phyloP scores from a whole-genome alignment of 177 flowering plant genomes.

The Vitis hybrid region DNA sequence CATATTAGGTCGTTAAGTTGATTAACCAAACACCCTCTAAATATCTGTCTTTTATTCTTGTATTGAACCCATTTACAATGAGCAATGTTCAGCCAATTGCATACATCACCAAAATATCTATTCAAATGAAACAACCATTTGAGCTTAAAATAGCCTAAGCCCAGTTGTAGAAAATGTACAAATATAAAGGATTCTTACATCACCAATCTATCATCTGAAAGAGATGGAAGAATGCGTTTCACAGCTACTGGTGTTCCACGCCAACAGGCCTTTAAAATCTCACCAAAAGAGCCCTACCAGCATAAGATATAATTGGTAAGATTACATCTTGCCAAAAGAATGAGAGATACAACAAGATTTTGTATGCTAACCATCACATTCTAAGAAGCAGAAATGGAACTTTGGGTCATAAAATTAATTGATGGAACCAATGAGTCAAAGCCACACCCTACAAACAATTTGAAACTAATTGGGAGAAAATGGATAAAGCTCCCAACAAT shows the following conservation, averaged over 20 bases:
- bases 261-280: constrained; percentile 90
- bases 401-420: neutral
- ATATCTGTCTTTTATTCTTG: too few species aligned
- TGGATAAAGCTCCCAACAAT: too few species aligned
- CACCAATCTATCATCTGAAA: constrained; percentile 96
- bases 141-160: too few species aligned
- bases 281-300: constrained; percentile 95
- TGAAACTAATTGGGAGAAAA: neutral
- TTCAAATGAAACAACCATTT: neutral
- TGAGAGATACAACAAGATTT: constrained; percentile 1
- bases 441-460: neutral
- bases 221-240: constrained; percentile 96
- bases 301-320: constrained; percentile 13
- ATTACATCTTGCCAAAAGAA: constrained; percentile 7
- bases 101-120: neutral
- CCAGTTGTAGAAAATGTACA: constrained; percentile 1
- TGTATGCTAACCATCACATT: neutral
- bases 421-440: neutral
- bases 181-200: constrained; percentile 51
- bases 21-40: too few species aligned
- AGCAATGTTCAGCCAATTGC: neutral
- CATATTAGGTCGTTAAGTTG: too few species aligned
- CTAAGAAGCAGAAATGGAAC: neutral
- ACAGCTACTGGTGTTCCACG: constrained; percentile 99
- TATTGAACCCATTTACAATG: neutral